Evolutionary conservation across 805 yeast genomes (phyloP), one percentile per base, ranked within the genome.

Genomic region (Yamadazyma laniorum): DNA sequence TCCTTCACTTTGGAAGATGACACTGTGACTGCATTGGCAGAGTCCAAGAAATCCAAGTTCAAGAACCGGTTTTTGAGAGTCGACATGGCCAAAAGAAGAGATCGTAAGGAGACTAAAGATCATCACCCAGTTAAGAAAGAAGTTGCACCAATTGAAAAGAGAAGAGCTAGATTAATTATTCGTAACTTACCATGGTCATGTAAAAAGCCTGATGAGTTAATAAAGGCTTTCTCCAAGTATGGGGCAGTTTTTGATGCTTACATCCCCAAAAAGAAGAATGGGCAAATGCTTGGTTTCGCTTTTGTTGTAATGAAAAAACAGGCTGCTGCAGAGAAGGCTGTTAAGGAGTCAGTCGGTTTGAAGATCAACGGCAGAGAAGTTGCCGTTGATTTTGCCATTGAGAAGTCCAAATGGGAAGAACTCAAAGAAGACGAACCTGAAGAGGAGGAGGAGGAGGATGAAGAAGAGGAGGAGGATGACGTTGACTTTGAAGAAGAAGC

Each of bases 181-280:
- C 76, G 99, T 56, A 93, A 93, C 58, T 75, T 93, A 61, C 99
- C 99, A 9, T 93, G 99, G 99, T 82, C 96, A 12, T 81, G 93
- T 32, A 79, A 91, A 56, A 80, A 82, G 43, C 82, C 95, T 4
- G 78, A 78, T 4, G 79, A 77, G 39, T 70, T 93, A 52, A 80
- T 75, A 53, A 80, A 80, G 50, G 54, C 80, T 6, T 93, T 93
- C 56, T 63, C 73, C 40, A 79, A 79, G 53, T 93, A 67, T 56
- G 99, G 99, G 35, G 82, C 85, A 19, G 96, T 93, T 25, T 79
- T 77, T 18, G 96, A 89, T 54, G 95, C 91, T 0, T 79, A 80
- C 49, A 87, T 93, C 49, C 99, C 99, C 32, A 79, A 86, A 53
- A 87, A 85, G 55, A 73, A 76, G 33, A 95, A 88, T 34, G 96